A percentile compares a stretch with the other conserved stretches of the same genome.
Evolutionary conservation across 2,329 filamentous ascomycete species (phyloP).

Genomic region (Colletotrichum kahawae): DNA sequence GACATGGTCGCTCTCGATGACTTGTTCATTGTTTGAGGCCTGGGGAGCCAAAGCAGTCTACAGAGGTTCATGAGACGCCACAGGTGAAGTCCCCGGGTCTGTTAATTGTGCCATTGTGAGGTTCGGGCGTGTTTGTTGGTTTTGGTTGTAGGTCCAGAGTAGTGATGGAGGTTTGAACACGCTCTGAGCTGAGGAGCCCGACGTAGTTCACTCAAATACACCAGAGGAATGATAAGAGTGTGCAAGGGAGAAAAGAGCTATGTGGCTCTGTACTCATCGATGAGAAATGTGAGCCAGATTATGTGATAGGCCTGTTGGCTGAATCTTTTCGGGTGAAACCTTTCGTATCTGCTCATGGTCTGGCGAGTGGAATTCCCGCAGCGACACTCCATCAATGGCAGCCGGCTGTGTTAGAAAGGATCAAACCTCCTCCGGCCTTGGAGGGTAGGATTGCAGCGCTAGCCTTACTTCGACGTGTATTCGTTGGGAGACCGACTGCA

Average conservation of each 20-base stretch:
- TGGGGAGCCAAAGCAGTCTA: background rate
- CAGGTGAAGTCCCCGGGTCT: background rate
- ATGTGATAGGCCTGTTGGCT: background rate
- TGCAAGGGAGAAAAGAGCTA: background rate
- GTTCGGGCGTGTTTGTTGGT: background rate
- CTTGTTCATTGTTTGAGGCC: rapidly evolving
- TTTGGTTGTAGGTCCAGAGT: background rate
- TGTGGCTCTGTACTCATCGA: background rate
- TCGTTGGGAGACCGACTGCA: rapidly evolving
- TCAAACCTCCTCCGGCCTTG: background rate
- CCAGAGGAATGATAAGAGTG: background rate
- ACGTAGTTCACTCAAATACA: background rate
- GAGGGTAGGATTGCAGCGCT: background rate
- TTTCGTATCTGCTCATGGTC: background rate
- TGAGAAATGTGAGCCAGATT: background rate
- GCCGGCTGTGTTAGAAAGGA: background rate
- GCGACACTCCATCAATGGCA: background rate
- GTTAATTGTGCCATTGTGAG: rapidly evolving
- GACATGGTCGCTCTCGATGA: background rate
- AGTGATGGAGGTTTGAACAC: background rate
- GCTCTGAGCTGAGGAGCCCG: background rate
- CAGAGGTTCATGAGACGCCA: background rate
- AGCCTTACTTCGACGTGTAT: background rate
- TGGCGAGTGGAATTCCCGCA: background rate
- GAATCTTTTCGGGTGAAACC: background rate